Evolutionary conservation across 2,329 filamentous ascomycete genomes (phyloP), one percentile per base, ranked within the genome.

Genomic region (Periconia sp.): DNA sequence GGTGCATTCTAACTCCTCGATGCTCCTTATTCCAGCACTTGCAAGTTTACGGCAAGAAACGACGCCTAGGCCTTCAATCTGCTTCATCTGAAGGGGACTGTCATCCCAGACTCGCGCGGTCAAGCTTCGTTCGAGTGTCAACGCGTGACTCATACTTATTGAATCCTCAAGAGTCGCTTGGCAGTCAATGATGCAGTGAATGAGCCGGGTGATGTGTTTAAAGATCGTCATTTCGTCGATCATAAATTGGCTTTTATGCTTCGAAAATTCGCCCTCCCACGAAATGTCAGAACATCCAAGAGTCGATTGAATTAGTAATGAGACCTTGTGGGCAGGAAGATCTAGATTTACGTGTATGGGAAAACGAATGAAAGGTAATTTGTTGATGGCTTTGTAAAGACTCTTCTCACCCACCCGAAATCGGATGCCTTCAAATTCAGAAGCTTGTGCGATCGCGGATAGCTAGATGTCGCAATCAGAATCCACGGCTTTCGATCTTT

Each of bases 81-180:
- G 92, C 47, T 87, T 87, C 60, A 99, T 80, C 54, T 96, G 88
- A 16, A 87, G 77, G 0, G 88, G 82, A 2, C 85, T 88, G 23
- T 87, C 84, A 59, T 99, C 94, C 94, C 92, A 96, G 1, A 79
- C 79, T 46, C 80, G 82, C 2, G 91, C 88, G 16, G 83, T 80
- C 37, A 97, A 73, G 52, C 89, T 90, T 43, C 92, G 80, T 34
- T 87, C 80, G 5, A 97, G 78, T 59, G 92, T 87, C 2, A 97
- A 78, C 5, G 87, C 87, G 48, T 85, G 84, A 19, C 80, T 80
- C 2, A 84, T 78, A 2, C 86, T 80, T 4, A 83, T 68, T 0
- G 88, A 85, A 63, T 97, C 90, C 66, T 75, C 73, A 60, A 69
- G 59, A 16, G 72, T 65, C 6, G 85, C 70, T 52, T 88, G 84